Conservation (phyloP, 768 basidiomycete species). For the Flagelloscypha sp. region DNA sequence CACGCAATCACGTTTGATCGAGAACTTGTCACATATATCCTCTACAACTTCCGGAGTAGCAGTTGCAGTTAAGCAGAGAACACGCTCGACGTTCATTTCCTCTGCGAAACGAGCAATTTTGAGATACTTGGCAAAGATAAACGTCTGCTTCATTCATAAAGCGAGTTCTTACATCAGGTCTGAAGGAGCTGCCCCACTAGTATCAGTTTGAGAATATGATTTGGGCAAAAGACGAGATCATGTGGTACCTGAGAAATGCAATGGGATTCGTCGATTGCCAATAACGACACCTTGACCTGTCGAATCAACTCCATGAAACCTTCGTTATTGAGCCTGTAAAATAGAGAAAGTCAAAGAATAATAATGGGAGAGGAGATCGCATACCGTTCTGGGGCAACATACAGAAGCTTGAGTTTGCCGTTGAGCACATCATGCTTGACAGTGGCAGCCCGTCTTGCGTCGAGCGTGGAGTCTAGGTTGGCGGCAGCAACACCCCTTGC, state of each 20-base stretch:
- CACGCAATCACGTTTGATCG: constrained; percentile 27
- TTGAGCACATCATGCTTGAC: constrained; percentile 28
- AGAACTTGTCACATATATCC: constrained; percentile 37
- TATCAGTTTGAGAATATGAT: background rate
- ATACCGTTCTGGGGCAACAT: constrained; percentile 39
- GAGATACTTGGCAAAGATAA: constrained; percentile 14
- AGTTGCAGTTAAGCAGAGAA: constrained; percentile 38
- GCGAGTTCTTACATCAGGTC: constrained; percentile 25
- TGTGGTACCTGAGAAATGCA: constrained; percentile 32
- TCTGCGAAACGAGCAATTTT: constrained; percentile 39
- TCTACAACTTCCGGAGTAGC: constrained; percentile 33
- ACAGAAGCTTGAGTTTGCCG: constrained; percentile 37
- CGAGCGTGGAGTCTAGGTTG: constrained; percentile 30
- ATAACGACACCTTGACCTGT: constrained; percentile 31
- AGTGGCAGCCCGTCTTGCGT: constrained; percentile 19
- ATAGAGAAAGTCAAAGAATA: background rate
- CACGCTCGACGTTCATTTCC: constrained; percentile 35
- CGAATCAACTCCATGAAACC: constrained; percentile 35
- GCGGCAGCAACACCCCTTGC: constrained; percentile 28
- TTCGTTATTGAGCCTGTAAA: constrained; percentile 35
- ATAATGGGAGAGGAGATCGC: background rate
- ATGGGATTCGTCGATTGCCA: constrained; percentile 44
- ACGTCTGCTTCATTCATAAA: no score
- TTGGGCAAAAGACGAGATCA: background rate
- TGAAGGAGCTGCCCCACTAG: constrained; percentile 37